phyloP scores from a whole-genome alignment of 306 rosid species.

The Gastrolobium bilobum region DNA sequence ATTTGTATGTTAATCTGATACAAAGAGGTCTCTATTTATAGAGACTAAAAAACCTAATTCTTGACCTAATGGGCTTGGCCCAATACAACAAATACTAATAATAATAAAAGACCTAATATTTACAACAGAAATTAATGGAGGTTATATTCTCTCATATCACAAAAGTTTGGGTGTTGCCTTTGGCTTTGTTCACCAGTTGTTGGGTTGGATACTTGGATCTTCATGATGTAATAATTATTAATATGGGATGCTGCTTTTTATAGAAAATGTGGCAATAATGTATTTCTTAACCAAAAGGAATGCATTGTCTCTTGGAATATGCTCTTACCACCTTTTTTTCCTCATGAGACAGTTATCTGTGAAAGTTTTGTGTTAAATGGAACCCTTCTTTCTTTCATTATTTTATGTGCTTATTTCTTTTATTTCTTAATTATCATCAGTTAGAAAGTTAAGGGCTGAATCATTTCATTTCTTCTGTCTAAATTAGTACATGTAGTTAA shows the following conservation, averaged over 20 bases:
- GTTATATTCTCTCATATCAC: constrained; percentile 4
- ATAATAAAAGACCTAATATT: too few species aligned
- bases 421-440: constrained; percentile 24
- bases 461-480: constrained; percentile 20
- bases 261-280: constrained; percentile 12
- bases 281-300: background rate
- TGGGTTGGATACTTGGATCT: background rate
- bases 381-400: background rate
- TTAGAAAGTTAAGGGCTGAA: background rate
- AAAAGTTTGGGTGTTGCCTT: constrained; percentile 7
- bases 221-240: background rate
- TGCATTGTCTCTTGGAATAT: constrained; percentile 7
- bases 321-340: background rate
- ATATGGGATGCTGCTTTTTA: background rate
- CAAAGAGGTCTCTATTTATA: too few species aligned
- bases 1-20: too few species aligned
- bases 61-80: too few species aligned
- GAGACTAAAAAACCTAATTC: too few species aligned
- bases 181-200: background rate
- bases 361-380: background rate
- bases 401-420: constrained; percentile 13
- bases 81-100: too few species aligned
- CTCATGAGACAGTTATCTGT: background rate
- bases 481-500: constrained; percentile 24
- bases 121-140: background rate